Percentiles rank a stretch among this genome's conserved stretches.
Conservation (phyloP, 352 stramenopile species). For the Nannochloropsis limnetica region DNA sequence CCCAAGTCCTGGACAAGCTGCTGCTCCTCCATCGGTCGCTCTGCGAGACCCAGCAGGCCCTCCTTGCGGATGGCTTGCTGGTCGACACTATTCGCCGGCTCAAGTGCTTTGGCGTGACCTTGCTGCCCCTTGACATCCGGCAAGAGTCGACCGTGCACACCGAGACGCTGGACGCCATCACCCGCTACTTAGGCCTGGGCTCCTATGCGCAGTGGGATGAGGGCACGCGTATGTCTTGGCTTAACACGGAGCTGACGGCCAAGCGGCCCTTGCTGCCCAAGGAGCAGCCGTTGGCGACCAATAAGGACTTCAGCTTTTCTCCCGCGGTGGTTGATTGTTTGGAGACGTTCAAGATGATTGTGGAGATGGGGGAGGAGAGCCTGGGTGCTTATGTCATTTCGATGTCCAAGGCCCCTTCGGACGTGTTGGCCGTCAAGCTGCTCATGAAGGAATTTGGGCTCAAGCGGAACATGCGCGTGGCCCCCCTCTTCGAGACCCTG, state of each 20-base stretch:
- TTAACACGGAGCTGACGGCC: constrained; percentile 61
- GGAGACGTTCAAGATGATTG: constrained; percentile 60
- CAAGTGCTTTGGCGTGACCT: constrained; percentile 63
- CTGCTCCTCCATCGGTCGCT: constrained; percentile 64
- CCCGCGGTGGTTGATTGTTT: constrained; percentile 58
- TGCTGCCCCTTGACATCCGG: constrained; percentile 69
- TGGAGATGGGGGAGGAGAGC: constrained; percentile 57
- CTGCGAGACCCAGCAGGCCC: constrained; percentile 58
- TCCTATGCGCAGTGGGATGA: constrained; percentile 70
- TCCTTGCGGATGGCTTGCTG: constrained; percentile 63
- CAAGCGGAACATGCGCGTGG: constrained; percentile 64
- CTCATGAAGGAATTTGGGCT: constrained; percentile 54
- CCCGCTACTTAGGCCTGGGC: constrained; percentile 63
- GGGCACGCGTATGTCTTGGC: constrained; percentile 56
- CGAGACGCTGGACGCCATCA: constrained; percentile 59
- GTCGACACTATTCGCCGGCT: constrained; percentile 67
- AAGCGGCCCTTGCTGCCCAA: constrained; percentile 61
- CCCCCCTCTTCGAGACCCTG: constrained; percentile 75
- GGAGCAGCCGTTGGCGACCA: background rate
- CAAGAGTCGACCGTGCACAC: constrained; percentile 58
- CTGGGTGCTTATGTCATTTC: constrained; percentile 74
- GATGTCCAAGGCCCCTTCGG: constrained; percentile 64
- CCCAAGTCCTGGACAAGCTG: constrained; percentile 58
- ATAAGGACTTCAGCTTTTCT: constrained; percentile 16
- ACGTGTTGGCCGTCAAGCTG: constrained; percentile 72